Evolutionary conservation across 2,329 filamentous ascomycete species (phyloP).

Genomic region (Aureobasidium sp.): DNA sequence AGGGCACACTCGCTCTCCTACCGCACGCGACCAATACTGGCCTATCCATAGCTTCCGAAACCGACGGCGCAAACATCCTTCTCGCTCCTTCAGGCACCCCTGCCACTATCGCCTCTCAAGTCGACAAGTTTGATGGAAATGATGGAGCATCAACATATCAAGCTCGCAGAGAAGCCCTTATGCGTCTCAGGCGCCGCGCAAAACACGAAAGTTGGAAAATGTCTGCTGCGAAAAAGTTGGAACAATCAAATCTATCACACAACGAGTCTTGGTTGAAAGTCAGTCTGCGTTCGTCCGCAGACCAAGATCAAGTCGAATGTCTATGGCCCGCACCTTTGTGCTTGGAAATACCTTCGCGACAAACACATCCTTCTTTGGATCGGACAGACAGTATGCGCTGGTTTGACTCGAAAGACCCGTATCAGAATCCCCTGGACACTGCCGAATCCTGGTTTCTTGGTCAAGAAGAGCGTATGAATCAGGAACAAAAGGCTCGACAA

Average conservation of each 20-base stretch:
- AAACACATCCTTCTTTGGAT: neutral
- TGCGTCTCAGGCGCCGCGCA: constrained; percentile 1
- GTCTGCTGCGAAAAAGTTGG: neutral
- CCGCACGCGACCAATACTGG: neutral
- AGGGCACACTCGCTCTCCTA: constrained; percentile 7
- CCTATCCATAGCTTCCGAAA: neutral
- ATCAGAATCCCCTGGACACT: constrained; percentile 10
- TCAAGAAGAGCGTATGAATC: constrained; percentile 15
- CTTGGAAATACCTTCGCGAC: neutral
- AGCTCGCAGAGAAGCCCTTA: constrained; percentile 1
- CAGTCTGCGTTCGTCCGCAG: neutral
- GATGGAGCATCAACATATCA: neutral
- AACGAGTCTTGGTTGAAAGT: neutral
- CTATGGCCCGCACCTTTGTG: neutral
- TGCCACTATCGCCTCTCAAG: neutral
- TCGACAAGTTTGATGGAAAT: neutral
- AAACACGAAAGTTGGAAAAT: constrained; percentile 1
- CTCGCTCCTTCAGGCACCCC: constrained; percentile 11
- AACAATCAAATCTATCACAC: neutral
- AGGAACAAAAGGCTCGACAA: constrained; percentile 34
- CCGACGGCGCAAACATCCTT: neutral
- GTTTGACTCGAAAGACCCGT: neutral
- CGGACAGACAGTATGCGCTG: neutral
- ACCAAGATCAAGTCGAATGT: neutral
- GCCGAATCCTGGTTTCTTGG: constrained; percentile 12